Percentiles rank a stretch among this genome's conserved stretches.
phyloP scores from a whole-genome alignment of 306 rosid species.

The Quercus cerris region DNA sequence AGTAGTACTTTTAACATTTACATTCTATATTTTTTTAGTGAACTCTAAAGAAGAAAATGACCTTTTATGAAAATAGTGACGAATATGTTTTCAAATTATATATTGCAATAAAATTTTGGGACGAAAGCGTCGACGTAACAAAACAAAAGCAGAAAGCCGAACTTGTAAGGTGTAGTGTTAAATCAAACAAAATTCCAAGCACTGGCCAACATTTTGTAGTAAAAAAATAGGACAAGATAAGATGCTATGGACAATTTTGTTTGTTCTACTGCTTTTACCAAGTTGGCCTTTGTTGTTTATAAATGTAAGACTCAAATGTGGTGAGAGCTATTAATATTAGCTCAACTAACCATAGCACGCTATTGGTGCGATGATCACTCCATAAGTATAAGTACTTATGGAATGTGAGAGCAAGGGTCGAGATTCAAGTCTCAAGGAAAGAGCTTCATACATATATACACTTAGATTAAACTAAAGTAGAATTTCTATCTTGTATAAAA shows the following conservation, averaged over 20 bases:
- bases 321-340: not conserved
- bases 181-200: not conserved
- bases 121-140: not conserved
- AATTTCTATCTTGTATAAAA: too few relatives aligned
- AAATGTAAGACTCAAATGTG: not conserved
- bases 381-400: too few relatives aligned
- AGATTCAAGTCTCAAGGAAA: fast-evolving
- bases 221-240: conserved; percentile 4
- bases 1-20: too few relatives aligned
- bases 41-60: not conserved
- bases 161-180: not conserved
- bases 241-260: conserved; percentile 9
- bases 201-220: not conserved
- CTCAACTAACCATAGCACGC: not conserved
- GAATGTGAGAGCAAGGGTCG: fast-evolving
- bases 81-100: too few relatives aligned
- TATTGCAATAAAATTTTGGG: not conserved
- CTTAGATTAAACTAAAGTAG: too few relatives aligned
- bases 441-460: too few relatives aligned
- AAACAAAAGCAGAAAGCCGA: not conserved
- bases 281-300: not conserved
- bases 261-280: not conserved
- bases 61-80: not conserved
- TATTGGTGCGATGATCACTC: fast-evolving
- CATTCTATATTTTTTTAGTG: too few relatives aligned